These are phyloP conservation scores for Chaetomidium leptoderma DNA, from an alignment of 495 filamentous ascomycete species.

Conservation along the genomic window DNA sequence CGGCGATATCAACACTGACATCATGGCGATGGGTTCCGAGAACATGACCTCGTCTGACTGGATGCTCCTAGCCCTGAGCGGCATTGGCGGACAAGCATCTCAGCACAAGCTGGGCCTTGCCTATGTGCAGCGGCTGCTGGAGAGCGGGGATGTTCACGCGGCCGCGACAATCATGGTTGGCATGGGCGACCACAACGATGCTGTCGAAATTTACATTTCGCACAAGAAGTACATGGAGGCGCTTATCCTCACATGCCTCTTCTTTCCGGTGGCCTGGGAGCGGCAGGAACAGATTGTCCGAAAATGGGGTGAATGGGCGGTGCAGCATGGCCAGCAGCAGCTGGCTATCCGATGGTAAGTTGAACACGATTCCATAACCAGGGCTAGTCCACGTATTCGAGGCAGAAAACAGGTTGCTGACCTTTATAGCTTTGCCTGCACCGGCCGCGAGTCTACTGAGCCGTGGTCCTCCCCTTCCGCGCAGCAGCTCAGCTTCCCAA, in stretches of 20 bases:
- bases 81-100: slow-evolving; percentile 72
- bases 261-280: slow-evolving; percentile 79
- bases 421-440: slow-evolving; percentile 72
- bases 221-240: slow-evolving; percentile 90
- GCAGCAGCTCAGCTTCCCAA: slow-evolving; percentile 59
- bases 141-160: slow-evolving; percentile 86
- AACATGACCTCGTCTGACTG: slow-evolving; percentile 87
- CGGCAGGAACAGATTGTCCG: slow-evolving; percentile 79
- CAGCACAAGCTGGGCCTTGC: slow-evolving; percentile 87
- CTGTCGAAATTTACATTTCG: slow-evolving; percentile 93
- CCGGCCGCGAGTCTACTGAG: slow-evolving; percentile 66
- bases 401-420: slow-evolving; percentile 8
- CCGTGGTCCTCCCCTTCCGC: slow-evolving; percentile 82
- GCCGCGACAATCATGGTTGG: slow-evolving; percentile 88
- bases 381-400: background rate
- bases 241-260: slow-evolving; percentile 69
- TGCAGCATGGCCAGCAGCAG: slow-evolving; percentile 79
- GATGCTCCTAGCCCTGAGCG: slow-evolving; percentile 93
- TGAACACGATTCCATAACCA: slow-evolving; percentile 24
- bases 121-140: slow-evolving; percentile 85
- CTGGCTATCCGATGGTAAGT: slow-evolving; percentile 91
- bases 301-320: slow-evolving; percentile 91
- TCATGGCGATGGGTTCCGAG: slow-evolving; percentile 73
- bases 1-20: slow-evolving; percentile 75
- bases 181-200: slow-evolving; percentile 88